Conservation (phyloP, 169 alveolate species). For the Miamiensis avidus region DNA sequence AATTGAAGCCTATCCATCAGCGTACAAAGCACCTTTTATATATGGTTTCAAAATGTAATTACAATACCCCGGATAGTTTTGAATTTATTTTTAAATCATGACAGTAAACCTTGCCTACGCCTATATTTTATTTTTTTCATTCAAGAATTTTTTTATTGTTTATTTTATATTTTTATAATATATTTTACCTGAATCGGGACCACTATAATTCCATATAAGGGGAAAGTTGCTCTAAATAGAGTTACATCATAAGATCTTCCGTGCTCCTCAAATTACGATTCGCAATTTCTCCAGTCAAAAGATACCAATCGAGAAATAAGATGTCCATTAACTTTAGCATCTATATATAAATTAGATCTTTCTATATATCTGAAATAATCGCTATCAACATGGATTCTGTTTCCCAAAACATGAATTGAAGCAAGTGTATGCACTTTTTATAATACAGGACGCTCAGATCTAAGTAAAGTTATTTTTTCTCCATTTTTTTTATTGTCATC, state of each 20-base stretch:
- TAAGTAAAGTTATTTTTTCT: not conserved
- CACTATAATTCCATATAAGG: not conserved
- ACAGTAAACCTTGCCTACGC: too few species aligned
- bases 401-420: not conserved
- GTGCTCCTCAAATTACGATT: not conserved
- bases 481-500: not conserved
- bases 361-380: not conserved
- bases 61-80: too few species aligned
- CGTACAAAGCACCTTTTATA: too few species aligned
- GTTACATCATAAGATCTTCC: too few species aligned
- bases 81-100: too few species aligned
- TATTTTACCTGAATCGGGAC: not conserved
- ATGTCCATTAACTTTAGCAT: not conserved
- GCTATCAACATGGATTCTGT: not conserved
- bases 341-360: too few species aligned
- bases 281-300: not conserved
- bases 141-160: too few species aligned
- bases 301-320: not conserved
- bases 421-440: not conserved
- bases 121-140: too few species aligned
- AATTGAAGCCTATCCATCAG: too few species aligned
- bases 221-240: not conserved
- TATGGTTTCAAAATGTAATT: too few species aligned
- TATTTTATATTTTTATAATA: too few species aligned
- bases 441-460: too few species aligned